phyloP scores from a whole-genome alignment of 2,329 filamentous ascomycete genomes.

The Tolypocladium inflatum region DNA sequence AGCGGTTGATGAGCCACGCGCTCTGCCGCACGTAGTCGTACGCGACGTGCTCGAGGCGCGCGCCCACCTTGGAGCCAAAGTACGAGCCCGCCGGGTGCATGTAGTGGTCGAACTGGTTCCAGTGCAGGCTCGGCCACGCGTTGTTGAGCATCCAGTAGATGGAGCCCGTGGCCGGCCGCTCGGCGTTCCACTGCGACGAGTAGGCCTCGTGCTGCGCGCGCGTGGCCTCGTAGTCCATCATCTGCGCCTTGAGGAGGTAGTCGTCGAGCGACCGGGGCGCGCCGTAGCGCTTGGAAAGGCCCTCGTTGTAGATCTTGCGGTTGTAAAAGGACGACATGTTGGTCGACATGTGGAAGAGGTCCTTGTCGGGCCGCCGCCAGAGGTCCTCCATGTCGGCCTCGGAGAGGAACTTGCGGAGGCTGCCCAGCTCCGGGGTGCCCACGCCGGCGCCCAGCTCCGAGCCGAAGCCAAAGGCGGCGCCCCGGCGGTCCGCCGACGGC shows the following conservation, averaged over 20 bases:
- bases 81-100: constrained; percentile 47
- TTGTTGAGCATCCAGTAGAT: constrained; percentile 62
- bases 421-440: constrained; percentile 48
- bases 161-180: constrained; percentile 45
- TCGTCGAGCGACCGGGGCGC: constrained; percentile 40
- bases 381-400: constrained; percentile 40
- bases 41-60: constrained; percentile 40
- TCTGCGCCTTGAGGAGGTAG: constrained; percentile 50
- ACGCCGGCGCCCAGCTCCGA: constrained; percentile 54
- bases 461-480: constrained; percentile 54
- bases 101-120: constrained; percentile 57
- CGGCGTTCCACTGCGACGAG: constrained; percentile 36
- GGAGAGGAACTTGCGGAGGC: constrained; percentile 44
- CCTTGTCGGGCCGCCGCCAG: constrained; percentile 43
- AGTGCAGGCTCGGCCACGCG: constrained; percentile 56
- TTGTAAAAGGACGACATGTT: constrained; percentile 44
- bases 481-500: constrained; percentile 27
- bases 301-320: constrained; percentile 48
- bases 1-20: constrained; percentile 47
- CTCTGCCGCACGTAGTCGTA: constrained; percentile 40
- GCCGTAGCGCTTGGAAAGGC: constrained; percentile 41
- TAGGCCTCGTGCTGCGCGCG: constrained; percentile 50
- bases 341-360: constrained; percentile 51
- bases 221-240: constrained; percentile 56
- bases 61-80: constrained; percentile 46